Evolutionary conservation across 805 yeast genomes (phyloP), one percentile per base, ranked within the genome.

Genomic region (Ogataea methylovora): DNA sequence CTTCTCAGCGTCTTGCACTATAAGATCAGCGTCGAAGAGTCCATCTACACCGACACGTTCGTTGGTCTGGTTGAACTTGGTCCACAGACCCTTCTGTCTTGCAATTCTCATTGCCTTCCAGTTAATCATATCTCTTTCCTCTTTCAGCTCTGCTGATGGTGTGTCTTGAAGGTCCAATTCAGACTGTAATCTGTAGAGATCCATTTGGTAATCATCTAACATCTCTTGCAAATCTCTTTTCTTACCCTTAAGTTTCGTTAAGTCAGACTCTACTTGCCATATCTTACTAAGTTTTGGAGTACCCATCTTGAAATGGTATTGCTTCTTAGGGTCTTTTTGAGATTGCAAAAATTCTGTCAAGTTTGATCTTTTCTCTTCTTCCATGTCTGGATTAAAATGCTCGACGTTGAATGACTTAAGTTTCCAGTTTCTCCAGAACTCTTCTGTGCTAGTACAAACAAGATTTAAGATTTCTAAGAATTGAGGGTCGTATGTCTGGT

Each of bases 401-500:
- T 38, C 29, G 2, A 26, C 17, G 23, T 40, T 46, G 34, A 56
- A 57, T 29, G 42, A 45, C 30, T 47, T 48, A 32, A 56, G 30
- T 42, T 58, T 58, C 46, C 58, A 44, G 2, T 35, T 34, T 5
- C 45, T 38, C 56, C 59, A 58, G 10, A 47, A 41, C 24, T 34
- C 32, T 30, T 49, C 54, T 1, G 42, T 37, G 26, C 35, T 33
- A 31, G 41, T 44, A 14, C 40, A 42, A 13, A 44, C 29, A 27
- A 42, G 40, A 22, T 40, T 40, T 36, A 47, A 26, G 16, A 42
- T 12, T 6, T 38, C 33, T 25, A 30, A 38, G 33, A 45, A 45
- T 11, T 31, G 12, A 3, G 39, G 40, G n/a, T 44, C 39, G 18
- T 32, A 29, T 6, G 33, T 26, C 9, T 27, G 28, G 25, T 46